Base-by-base conservation (phyloP, 83 land plant species). In the Thuja plicata region DNA sequence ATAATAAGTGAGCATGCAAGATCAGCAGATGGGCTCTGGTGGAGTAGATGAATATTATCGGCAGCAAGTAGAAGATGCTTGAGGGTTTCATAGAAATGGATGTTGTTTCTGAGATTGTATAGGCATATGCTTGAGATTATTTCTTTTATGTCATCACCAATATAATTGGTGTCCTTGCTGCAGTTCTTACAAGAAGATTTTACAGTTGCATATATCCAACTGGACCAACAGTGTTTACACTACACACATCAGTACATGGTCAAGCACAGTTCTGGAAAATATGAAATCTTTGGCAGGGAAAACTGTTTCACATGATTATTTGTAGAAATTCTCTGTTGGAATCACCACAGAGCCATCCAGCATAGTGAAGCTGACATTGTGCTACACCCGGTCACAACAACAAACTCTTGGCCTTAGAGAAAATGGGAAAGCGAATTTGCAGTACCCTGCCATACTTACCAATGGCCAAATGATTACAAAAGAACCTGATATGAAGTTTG, bases 391-490 rank as follows among this genome's bases (percentile, higher is more conserved):
- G 48, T 45, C 5, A 45, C 48, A 45, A 45, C 48, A 4, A 45
- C 48, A 97, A 90, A 97, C 99, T 21, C 99, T 99, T 88, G 98
- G 99, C 10, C 96, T 98, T 96, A 99, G 99, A 34, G 99, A 97
- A 76, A 97, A 94, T 87, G 95, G 97, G 90, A 97, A 92, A 78
- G 91, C 96, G 1, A 89, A 88, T 76, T 70, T 98, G 89, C 94
- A 98, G 80, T 98, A 98, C 91, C 96, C 97, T 88, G 99, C 99
- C 13, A 90, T 87, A 43, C 94, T 98, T 27, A 98, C 98, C 16
- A 99, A 99, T 89, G 99, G 97, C 21, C 91, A 95, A 92, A 45
- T 77, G 86, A 84, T 88, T 27, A 88, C 81, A 38, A 90, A 88
- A 90, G 90, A 90, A 30, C 90, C 83, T 78, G 91, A 89, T 13